phyloP scores from a whole-genome alignment of 768 basidiomycete species.

The Pleurotus sapidus region DNA sequence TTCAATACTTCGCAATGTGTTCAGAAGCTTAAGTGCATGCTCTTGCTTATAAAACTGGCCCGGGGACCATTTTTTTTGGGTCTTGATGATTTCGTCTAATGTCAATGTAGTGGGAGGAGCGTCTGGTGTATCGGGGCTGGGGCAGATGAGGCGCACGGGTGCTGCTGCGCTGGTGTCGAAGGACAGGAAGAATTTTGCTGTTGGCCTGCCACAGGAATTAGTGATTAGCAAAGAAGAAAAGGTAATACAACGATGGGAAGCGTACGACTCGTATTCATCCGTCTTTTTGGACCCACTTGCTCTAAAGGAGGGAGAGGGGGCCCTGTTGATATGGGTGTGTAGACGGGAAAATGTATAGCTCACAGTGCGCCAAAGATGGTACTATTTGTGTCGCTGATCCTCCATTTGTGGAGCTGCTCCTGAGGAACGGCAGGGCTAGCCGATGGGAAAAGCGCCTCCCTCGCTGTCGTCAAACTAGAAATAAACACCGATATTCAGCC shows the following conservation, averaged over 20 bases:
- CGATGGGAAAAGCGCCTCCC: conserved; percentile 45
- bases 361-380: conserved; percentile 71
- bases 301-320: neutral
- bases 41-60: conserved; percentile 59
- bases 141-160: conserved; percentile 45
- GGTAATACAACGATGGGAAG: neutral
- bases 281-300: neutral
- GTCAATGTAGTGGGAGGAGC: conserved; percentile 17
- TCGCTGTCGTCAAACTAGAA: conserved; percentile 38
- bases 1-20: conserved; percentile 48
- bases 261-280: conserved; percentile 24
- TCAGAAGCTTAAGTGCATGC: conserved; percentile 47
- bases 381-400: conserved; percentile 34
- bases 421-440: conserved; percentile 16
- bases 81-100: conserved; percentile 34
- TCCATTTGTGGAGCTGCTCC: conserved; percentile 11
- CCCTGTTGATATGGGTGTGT: neutral
- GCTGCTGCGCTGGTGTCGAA: conserved; percentile 49
- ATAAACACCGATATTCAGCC: conserved; percentile 1
- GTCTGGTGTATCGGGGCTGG: conserved; percentile 24
- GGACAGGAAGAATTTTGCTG: conserved; percentile 38
- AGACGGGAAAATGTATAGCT: conserved; percentile 20
- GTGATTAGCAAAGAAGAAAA: conserved; percentile 1
- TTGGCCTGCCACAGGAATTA: conserved; percentile 15
- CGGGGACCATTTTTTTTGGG: conserved; percentile 36